Evolutionary conservation across 2,329 filamentous ascomycete species (phyloP), one percentile per base, ranked within the genome.

Genomic region (Beauveria rudraprayagi): DNA sequence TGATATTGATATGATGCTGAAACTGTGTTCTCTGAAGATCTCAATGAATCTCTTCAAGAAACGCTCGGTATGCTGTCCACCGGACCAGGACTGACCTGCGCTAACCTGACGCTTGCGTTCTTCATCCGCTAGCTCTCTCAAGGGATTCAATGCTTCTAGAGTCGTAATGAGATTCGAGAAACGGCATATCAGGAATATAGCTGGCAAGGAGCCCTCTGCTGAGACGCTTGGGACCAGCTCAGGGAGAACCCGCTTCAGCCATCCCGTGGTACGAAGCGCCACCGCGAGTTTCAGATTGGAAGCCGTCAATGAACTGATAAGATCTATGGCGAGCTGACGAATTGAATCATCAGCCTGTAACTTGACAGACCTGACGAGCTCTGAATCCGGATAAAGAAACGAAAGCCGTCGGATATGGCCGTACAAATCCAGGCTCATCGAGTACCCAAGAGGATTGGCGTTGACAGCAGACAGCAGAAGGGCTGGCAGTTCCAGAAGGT

Each of bases 1-100:
- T 74, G 95, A 97, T 82, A 97, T 91, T 62, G 91, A 96, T 30
- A 97, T 86, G 63, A 97, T 96, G 48, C 88, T 90, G 72, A 99
- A 99, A 71, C 91, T 96, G 74, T 99, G 94, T 74, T 99, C 94
- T 57, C 94, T 89, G 72, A 97, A 97, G 30, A 99, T 92, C 71
- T 99, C 94, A 68, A 99, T 90, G 73, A 96, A 99, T 53, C 92
- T 84, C 73, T 97, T 99, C 48, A 99, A 77, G 69, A 92, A 99
- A 56, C 92, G 84, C 73, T 97, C 94, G 1, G 92, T 97, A 72
- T 97, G 94, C 69, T 96, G 92, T 0, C 93, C 93, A 1, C 85
- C 85, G 2, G 82, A 84, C 83, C 82, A 89, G 9, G 74, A 73
- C 24, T 71, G 70, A 6, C 72, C 69, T 16, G 73, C 70, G 40